A percentile compares a stretch with the other conserved stretches of the same genome.
Conservation (phyloP, 352 stramenopile genomes). For the Pythium sukuiense region DNA sequence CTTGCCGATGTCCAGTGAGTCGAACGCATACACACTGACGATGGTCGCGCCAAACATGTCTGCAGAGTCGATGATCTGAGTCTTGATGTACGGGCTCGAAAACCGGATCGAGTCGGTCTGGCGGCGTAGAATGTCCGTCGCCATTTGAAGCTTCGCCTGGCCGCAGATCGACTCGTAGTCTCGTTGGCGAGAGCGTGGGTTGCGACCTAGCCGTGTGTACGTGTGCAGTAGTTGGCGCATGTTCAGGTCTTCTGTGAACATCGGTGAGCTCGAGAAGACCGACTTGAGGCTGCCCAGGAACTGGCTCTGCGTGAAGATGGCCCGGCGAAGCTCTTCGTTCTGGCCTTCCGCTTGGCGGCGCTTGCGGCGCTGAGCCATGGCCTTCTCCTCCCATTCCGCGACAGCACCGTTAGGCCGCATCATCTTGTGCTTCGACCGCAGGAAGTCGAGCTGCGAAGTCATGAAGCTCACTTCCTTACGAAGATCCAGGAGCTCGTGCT, state of each 20-base stretch:
- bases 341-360: constrained; percentile 32
- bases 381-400: constrained; percentile 43
- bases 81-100: constrained; percentile 38
- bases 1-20: constrained; percentile 41
- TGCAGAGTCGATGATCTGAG: constrained; percentile 28
- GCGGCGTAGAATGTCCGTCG: constrained; percentile 46
- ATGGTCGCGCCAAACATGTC: constrained; percentile 50
- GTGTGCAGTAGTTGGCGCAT: constrained; percentile 55
- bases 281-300: constrained; percentile 46
- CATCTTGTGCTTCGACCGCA: constrained; percentile 42
- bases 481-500: constrained; percentile 51
- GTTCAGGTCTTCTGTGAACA: constrained; percentile 39
- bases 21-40: constrained; percentile 49
- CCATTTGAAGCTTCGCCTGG: constrained; percentile 51
- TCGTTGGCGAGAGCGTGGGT: constrained; percentile 34
- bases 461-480: constrained; percentile 44
- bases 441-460: constrained; percentile 35
- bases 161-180: constrained; percentile 49
- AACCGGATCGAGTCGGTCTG: constrained; percentile 46
- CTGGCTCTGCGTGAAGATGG: constrained; percentile 45
- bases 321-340: constrained; percentile 51
- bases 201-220: constrained; percentile 48
- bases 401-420: constrained; percentile 25
- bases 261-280: constrained; percentile 33
- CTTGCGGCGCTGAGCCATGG: constrained; percentile 43